phyloP scores from a whole-genome alignment of 2,329 filamentous ascomycete species.

The Colletotrichum spaethianum region DNA sequence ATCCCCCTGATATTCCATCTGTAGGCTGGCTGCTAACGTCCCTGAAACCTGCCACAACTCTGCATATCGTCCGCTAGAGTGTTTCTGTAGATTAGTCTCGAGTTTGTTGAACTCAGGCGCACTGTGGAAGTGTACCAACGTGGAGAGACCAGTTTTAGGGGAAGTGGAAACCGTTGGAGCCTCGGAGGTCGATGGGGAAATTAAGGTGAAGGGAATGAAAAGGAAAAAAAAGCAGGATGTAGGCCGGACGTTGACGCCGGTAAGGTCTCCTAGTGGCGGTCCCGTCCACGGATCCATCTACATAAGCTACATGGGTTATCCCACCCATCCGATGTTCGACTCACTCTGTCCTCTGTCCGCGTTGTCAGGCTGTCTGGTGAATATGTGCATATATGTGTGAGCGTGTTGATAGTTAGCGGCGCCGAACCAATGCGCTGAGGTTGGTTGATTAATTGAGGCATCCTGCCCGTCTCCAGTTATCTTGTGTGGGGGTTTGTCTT shows the following conservation, averaged over 20 bases:
- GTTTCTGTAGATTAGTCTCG: not conserved
- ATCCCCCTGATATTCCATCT: not conserved
- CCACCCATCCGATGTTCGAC: not conserved
- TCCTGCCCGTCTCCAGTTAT: not conserved
- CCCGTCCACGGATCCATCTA: not conserved
- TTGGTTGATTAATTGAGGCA: not conserved
- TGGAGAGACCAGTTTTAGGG: conserved; percentile 9
- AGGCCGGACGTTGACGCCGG: not conserved
- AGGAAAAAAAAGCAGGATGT: conserved; percentile 14
- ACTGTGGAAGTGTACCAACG: not conserved
- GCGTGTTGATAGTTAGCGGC: not conserved
- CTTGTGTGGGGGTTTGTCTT: not conserved
- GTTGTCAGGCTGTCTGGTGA: not conserved
- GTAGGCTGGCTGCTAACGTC: not conserved
- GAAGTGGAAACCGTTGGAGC: not conserved
- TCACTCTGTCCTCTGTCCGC: not conserved
- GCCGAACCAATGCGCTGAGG: not conserved
- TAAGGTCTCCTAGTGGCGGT: not conserved
- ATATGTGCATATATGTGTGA: not conserved
- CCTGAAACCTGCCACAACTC: not conserved
- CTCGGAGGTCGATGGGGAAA: conserved; percentile 21
- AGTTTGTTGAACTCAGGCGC: not conserved
- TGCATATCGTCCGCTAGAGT: not conserved
- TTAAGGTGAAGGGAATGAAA: not conserved
- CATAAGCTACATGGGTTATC: conserved; percentile 1